Percentiles rank a stretch among this genome's conserved stretches.
Evolutionary conservation across 345 rosid species (phyloP).

Genomic region (Crucihimalaya himalaica): DNA sequence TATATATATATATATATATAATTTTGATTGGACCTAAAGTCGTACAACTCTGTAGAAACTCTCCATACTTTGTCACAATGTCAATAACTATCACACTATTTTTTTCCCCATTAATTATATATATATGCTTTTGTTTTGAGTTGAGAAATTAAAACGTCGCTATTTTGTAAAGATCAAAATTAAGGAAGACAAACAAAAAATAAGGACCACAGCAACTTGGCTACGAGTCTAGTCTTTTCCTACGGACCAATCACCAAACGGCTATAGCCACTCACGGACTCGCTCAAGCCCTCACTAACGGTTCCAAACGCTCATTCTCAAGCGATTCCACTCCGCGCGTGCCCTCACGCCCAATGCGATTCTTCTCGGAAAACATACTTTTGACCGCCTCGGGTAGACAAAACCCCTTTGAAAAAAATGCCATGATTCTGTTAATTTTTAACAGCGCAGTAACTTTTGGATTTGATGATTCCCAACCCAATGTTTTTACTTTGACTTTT

Average conservation of each 20-base stretch:
- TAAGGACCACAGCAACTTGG: slow-evolving; percentile 26
- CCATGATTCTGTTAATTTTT: slow-evolving; percentile 26
- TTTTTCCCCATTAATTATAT: not conserved
- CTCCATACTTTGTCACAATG: slow-evolving; percentile 21
- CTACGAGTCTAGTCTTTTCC: slow-evolving; percentile 25
- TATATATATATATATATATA: too few species aligned
- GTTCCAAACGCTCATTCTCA: not conserved
- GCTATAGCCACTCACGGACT: slow-evolving; percentile 36
- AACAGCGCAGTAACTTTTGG: slow-evolving; percentile 23
- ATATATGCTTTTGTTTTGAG: not conserved
- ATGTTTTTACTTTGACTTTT: not conserved
- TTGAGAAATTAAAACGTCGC: not conserved
- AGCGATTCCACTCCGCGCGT: not conserved
- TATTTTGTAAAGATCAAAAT: not conserved
- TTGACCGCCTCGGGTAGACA: slow-evolving; percentile 37
- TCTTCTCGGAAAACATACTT: slow-evolving; percentile 21
- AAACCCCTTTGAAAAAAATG: not conserved
- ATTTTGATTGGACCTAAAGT: not conserved
- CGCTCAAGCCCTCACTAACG: slow-evolving; percentile 16
- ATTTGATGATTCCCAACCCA: not conserved
- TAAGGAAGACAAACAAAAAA: not conserved
- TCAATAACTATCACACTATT: slow-evolving; percentile 10
- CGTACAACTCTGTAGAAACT: slow-evolving; percentile 10
- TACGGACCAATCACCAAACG: slow-evolving; percentile 18
- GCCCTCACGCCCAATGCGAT: not conserved